Conservation (phyloP, 2,329 filamentous ascomycete genomes). For the Aureobasidium melanogenum region DNA sequence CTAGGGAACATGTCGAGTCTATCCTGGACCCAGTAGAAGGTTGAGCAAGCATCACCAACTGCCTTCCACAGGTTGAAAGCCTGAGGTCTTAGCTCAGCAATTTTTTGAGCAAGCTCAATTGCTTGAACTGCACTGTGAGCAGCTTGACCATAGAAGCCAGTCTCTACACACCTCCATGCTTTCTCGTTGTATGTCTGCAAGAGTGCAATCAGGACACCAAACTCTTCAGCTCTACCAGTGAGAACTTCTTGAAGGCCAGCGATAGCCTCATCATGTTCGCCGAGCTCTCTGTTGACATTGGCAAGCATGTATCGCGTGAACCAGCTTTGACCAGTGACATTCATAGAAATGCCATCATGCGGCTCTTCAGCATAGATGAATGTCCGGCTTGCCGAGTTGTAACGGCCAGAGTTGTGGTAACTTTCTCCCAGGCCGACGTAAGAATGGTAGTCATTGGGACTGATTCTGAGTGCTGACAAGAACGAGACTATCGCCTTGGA, state of each 20-base stretch:
- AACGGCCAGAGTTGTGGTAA: slow-evolving; percentile 87
- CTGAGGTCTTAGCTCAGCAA: slow-evolving; percentile 52
- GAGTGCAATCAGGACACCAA: slow-evolving; percentile 78
- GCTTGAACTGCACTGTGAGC: slow-evolving; percentile 60
- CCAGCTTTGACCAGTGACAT: slow-evolving; percentile 65
- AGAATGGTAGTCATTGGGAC: slow-evolving; percentile 82
- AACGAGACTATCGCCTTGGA: slow-evolving; percentile 84
- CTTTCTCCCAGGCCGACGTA: slow-evolving; percentile 97
- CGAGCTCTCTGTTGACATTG: slow-evolving; percentile 86
- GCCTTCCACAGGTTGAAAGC: slow-evolving; percentile 96
- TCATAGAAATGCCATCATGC: slow-evolving; percentile 49
- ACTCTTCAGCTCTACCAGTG: slow-evolving; percentile 58
- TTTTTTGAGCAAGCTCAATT: slow-evolving; percentile 56
- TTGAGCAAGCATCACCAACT: slow-evolving; percentile 75
- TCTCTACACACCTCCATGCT: slow-evolving; percentile 66
- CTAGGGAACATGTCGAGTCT: slow-evolving; percentile 55
- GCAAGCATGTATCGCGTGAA: slow-evolving; percentile 96
- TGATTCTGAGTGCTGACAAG: slow-evolving; percentile 75
- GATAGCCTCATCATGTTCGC: slow-evolving; percentile 80
- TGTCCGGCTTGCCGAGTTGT: slow-evolving; percentile 87
- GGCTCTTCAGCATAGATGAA: slow-evolving; percentile 77
- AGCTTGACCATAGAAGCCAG: slow-evolving; percentile 79
- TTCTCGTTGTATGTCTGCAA: slow-evolving; percentile 83
- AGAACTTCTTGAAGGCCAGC: slow-evolving; percentile 67
- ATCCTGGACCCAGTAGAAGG: slow-evolving; percentile 72